Base-by-base conservation (phyloP, 2,329 filamentous ascomycete genomes). In the Podosphaera xanthii region DNA sequence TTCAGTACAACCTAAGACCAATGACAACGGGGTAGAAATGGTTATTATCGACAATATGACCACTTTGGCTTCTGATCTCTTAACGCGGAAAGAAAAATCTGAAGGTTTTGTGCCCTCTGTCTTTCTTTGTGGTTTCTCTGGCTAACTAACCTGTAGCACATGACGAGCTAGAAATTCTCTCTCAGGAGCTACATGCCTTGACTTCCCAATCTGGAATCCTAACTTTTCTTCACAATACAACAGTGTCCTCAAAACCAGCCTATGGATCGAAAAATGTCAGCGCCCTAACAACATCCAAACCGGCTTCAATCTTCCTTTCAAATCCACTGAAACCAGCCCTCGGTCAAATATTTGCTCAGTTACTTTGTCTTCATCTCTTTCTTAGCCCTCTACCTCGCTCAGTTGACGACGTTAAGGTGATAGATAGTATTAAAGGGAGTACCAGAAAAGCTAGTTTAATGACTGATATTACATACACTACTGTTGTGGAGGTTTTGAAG, bases 31-130 rank as follows among this genome's bases (percentile, higher is more conserved):
- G 8, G 59, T 61, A 6, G 73, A 75, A 59, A 68, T 81, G 46
- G 72, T 82, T 53, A 69, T 82, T 58, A 69, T 81, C 59, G 79
- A 78, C 6, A 76, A 79, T 68, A 74, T 79, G 65, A 75, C 76
- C 1, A 64, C 70, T 14, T 71, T 82, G 3, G 71, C 82, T 30
- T 74, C 72, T 34, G 67, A 73, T 3, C 72, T 81, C 56, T 81
- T 81, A 68, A 70, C 75, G 1, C 71, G 73, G 59, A 72, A 73
- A 61, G 65, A 67, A 53, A 65, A 63, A 42, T 30, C 71, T 74
- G 63, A 75, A 70, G 61, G 65, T 70, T 59, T n/a, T 44, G 31
- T n/a, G 7, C 40, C n/a, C 35, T 14, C 3, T 35, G n/a, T 36
- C 22, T 40, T 33, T 22, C n/a, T 9, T 22, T 6, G 10, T 6